Evolutionary conservation across 176 grass and related monocot species (phyloP).

Genomic region (Pontederia crassipes): DNA sequence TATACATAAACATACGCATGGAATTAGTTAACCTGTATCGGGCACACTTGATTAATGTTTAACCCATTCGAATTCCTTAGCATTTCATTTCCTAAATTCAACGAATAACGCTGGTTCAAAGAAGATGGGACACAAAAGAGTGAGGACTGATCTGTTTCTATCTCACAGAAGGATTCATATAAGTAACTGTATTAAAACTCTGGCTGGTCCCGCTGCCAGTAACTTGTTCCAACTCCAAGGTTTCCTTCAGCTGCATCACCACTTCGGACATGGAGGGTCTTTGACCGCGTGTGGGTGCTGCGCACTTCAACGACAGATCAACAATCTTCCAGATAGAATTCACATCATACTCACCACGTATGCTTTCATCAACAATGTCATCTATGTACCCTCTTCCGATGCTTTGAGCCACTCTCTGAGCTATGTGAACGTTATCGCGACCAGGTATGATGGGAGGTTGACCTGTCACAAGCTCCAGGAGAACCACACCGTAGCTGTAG

Average conservation of each 20-base stretch:
- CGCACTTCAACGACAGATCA: conserved; percentile 27
- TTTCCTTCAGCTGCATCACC: conserved; percentile 20
- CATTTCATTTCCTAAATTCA: too few relatives aligned
- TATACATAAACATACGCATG: too few relatives aligned
- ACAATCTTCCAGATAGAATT: conserved; percentile 30
- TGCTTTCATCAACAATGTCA: conserved; percentile 17
- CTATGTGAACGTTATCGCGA: neutral
- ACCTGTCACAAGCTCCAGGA: conserved; percentile 27
- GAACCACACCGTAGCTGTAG: conserved; percentile 27
- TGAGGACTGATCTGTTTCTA: too few relatives aligned
- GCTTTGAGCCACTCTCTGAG: conserved; percentile 2
- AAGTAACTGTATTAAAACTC: too few relatives aligned
- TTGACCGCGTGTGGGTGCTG: neutral
- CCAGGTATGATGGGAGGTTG: neutral
- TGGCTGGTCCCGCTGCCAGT: too few relatives aligned
- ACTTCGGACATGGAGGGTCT: conserved; percentile 30
- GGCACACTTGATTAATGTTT: too few relatives aligned
- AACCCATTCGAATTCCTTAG: too few relatives aligned
- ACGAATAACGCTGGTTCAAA: too few relatives aligned
- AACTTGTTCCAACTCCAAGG: neutral
- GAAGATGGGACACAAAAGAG: too few relatives aligned
- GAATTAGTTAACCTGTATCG: too few relatives aligned
- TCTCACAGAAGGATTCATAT: too few relatives aligned
- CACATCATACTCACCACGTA: conserved; percentile 14
- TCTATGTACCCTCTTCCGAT: conserved; percentile 14